phyloP scores from a whole-genome alignment of 1,284 basidiomycete species.

The Cutaneotrichosporon cavernicola region DNA sequence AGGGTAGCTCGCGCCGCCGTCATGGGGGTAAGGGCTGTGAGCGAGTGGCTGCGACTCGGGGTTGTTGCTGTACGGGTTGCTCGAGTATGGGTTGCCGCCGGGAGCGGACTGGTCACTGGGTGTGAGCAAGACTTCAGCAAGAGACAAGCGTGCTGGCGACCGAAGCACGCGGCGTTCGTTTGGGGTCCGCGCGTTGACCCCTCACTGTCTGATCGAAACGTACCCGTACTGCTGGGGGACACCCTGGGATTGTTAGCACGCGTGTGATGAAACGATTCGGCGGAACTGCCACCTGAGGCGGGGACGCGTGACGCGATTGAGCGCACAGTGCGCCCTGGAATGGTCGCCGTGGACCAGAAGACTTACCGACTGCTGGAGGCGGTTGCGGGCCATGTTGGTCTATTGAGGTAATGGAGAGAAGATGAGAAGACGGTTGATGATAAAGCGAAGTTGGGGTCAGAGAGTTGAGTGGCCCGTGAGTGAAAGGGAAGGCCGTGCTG shows the following conservation, averaged over 20 bases:
- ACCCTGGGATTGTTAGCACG: constrained; percentile 2
- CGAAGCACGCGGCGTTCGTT: neutral
- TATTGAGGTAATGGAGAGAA: neutral
- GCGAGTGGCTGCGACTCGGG: constrained; percentile 1
- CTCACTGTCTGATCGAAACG: constrained; percentile 1
- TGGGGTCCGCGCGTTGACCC: neutral
- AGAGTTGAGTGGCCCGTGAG: constrained; percentile 2
- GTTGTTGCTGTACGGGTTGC: constrained; percentile 26
- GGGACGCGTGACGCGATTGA: neutral
- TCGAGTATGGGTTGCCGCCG: constrained; percentile 4
- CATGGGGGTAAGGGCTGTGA: constrained; percentile 44
- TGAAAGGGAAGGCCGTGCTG: neutral
- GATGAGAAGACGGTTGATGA: neutral
- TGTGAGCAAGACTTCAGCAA: neutral
- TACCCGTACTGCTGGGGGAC: constrained; percentile 18
- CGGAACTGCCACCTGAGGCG: neutral
- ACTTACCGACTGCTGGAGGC: constrained; percentile 25
- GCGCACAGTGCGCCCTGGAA: constrained; percentile 1
- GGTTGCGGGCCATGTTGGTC: constrained; percentile 26
- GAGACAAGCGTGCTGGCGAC: neutral
- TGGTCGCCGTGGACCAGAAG: neutral
- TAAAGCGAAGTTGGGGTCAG: neutral
- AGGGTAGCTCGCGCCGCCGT: constrained; percentile 24
- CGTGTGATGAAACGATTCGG: neutral
- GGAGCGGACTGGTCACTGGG: constrained; percentile 20